Base-by-base conservation (phyloP, 2,329 filamentous ascomycete species). In the Corniculantispora saksenae region DNA sequence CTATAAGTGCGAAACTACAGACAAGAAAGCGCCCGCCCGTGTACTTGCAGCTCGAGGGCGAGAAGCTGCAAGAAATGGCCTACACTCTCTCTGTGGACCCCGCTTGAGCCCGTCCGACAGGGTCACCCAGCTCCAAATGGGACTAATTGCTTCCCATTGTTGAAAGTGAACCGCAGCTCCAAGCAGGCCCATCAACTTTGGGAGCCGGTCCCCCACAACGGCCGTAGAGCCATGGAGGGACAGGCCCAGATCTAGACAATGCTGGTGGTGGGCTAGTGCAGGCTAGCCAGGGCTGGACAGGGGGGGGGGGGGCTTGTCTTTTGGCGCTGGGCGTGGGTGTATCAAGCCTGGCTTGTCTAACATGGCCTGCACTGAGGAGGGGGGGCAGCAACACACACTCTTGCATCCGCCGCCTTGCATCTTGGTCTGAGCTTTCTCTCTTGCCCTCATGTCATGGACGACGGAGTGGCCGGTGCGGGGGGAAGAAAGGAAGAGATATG, bases 221-320 rank as follows among this genome's bases (percentile, higher is more conserved):
- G 61, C 45, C 48, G 47, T 54, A 58, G 45, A 38, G 54, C 53
- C 51, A 43, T 21, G 54, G 45, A 58, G 9, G 45, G 32, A 51
- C 54, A 64, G 54, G 43, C 43, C 61, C 43, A 58, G 61, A 64
- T 64, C 61, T 58, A 64, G 61, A 53, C 61, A 64, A 64, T 58
- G 54, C 54, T 64, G 47, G 50, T 48, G 40, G 56, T 45, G 38
- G 57, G 19, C 35, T 13, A 38, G n/a, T 38, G 32, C 21, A 21
- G 4, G 35, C 21, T 45, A 35, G 35, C 38, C 29, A 35, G 50
- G 50, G 12, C 25, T 53, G 25, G 25, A 19, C 23, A 21, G 29
- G 50, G 25, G 48, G 48, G 48, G 32, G 32, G n/a, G 32, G 19
- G 35, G 3, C 48, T 54, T 54, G 32, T 56, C 32, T 27, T n/a